Percentiles rank a stretch among this genome's conserved stretches.
phyloP scores from a whole-genome alignment of 139 green algal species.

The Volvox africanus region DNA sequence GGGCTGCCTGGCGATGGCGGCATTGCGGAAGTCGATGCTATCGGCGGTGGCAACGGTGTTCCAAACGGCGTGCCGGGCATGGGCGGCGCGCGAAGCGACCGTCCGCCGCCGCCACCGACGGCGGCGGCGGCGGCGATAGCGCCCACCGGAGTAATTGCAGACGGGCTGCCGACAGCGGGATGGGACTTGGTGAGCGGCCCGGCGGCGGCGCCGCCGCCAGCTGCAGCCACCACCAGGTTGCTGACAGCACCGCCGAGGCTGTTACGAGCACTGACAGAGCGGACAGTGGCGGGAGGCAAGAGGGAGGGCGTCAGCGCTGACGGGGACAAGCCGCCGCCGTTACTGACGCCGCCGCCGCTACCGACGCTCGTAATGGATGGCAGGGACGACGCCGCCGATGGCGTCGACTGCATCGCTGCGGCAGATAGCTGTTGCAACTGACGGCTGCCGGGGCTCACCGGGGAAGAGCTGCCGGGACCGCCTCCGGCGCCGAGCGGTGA shows the following conservation, averaged over 20 bases:
- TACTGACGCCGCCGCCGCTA: background rate
- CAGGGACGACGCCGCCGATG: background rate
- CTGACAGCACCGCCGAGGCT: background rate
- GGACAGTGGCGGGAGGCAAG: background rate
- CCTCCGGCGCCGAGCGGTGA: background rate
- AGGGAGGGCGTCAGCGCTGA: background rate
- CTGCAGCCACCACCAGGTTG: background rate
- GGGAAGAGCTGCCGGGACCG: background rate
- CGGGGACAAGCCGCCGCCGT: background rate
- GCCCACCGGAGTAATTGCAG: background rate
- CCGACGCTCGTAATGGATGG: background rate
- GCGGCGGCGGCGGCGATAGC: background rate
- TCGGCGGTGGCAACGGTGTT: background rate
- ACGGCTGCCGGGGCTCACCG: background rate
- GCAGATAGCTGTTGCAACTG: background rate
- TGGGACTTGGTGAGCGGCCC: background rate
- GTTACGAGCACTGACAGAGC: background rate
- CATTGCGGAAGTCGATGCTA: background rate
- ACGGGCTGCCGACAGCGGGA: background rate
- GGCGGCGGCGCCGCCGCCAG: conserved; percentile 6
- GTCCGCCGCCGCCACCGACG: background rate
- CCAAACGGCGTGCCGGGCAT: background rate
- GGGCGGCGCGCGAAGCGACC: background rate
- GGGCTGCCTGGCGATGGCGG: background rate
- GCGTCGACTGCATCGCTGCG: background rate